Evolutionary conservation across 768 basidiomycete genomes (phyloP), one percentile per base, ranked within the genome.

Genomic region (Leucocoprinus birnbaumii): DNA sequence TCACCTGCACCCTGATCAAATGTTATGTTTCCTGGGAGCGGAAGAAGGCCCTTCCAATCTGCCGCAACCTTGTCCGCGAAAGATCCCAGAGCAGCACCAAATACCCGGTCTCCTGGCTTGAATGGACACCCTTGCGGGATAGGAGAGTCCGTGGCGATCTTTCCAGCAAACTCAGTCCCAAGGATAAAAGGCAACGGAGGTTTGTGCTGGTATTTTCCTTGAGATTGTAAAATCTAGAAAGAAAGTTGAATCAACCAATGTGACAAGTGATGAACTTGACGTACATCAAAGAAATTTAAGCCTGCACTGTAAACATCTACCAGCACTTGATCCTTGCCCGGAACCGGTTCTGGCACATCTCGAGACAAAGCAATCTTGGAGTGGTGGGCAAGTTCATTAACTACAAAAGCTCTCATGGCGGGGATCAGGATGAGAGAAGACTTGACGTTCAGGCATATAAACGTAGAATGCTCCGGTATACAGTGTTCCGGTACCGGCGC

Each of bases 201-300:
- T 64, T 94, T 87, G 51, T 70, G 68, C 64, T 96, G 94, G 66
- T 96, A 89, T 73, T 90, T 94, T 46, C 94, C 94, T 69, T 94
- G 91, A 0, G 85, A 75, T 73, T 94, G 92, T 24, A 96, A 72
- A 59, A 93, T 91, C 84, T 90, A 58, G 53, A 59, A 18, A 50
- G 19, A 58, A 70, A 19, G 59, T 41, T 34, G 48, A 19, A 9
- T 21, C 34, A 43, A 16, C 6, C 31, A 9, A 3, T 37, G 13
- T 42, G 37, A 53, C 26, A 16, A 38, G 26, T 47, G 18, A 51
- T 21, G 9, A 14, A 7, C 7, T 35, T 35, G 6, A 63, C 72
- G 47, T 62, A 84, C 83, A 63, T 85, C 84, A 65, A 91, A 91
- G 72, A 89, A 92, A 66, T 92, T 92, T 43, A 92, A 75, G 2